Evolutionary conservation across 2,329 filamentous ascomycete genomes (phyloP).

Genomic region (Sporothrix curviconia): DNA sequence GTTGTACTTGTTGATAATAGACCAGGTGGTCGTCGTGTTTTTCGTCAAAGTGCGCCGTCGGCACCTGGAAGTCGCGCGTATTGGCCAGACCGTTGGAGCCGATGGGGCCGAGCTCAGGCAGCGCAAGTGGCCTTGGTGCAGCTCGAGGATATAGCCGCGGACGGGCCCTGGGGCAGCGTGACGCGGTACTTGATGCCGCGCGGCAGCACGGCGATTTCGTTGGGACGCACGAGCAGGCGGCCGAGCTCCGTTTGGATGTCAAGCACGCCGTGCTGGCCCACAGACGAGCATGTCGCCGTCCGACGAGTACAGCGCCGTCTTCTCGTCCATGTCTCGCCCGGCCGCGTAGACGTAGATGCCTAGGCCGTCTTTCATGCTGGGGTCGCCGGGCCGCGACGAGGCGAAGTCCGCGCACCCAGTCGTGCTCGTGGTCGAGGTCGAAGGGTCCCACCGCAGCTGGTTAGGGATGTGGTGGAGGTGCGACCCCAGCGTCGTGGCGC

Average conservation of each 20-base stretch:
- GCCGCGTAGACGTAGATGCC: constrained; percentile 77
- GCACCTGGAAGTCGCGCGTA: constrained; percentile 66
- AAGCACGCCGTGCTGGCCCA: constrained; percentile 65
- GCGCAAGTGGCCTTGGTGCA: constrained; percentile 66
- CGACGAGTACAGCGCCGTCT: constrained; percentile 74
- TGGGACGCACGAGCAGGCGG: constrained; percentile 64
- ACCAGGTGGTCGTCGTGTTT: constrained; percentile 43
- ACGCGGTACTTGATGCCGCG: constrained; percentile 70
- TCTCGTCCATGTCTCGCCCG: constrained; percentile 67
- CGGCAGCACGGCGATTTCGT: constrained; percentile 71
- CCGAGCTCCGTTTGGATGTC: constrained; percentile 76
- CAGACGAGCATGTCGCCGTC: constrained; percentile 74
- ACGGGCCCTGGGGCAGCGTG: constrained; percentile 48
- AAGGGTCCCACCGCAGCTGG: constrained; percentile 72
- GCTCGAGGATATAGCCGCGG: constrained; percentile 67
- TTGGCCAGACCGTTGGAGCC: constrained; percentile 69
- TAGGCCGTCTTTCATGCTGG: constrained; percentile 69
- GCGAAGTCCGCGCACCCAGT: constrained; percentile 54
- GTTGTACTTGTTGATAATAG: constrained; percentile 54
- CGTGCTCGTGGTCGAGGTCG: constrained; percentile 45
- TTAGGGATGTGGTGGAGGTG: constrained; percentile 67
- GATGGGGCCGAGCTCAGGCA: constrained; percentile 67
- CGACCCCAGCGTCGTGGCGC: neutral
- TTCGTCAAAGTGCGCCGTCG: constrained; percentile 61
- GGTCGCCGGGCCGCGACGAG: constrained; percentile 75